Base-by-base conservation (phyloP, 495 filamentous ascomycete species). In the Penicillium paxilli region DNA sequence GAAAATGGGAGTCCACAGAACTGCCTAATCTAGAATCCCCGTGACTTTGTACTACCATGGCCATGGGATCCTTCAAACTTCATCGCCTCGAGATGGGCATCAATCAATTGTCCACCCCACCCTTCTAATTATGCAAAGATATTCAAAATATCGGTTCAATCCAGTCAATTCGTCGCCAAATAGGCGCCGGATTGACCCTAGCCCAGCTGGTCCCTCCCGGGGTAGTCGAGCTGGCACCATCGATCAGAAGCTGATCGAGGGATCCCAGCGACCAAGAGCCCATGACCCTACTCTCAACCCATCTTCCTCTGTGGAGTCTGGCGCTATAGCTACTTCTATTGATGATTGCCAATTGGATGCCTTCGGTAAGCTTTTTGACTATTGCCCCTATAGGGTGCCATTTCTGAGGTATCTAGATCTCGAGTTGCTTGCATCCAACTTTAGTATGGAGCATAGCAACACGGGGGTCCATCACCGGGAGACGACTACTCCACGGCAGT, bases 311-410 rank as follows among this genome's bases (percentile, higher is more conserved):
- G n/a, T 32, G 30, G 8, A 10, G 3, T n/a, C 30, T 32, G 11
- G 11, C 11, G 30, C 11, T 10, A 32, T 32, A 12, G 30, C 11
- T 45, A 11, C 40, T 42, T 21, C 5, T 19, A 62, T 67, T 41
- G 66, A 65, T 4, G 64, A 65, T 19, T 22, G 62, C 50, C 49
- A 73, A 26, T 63, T 77, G 19, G 80, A 83, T 73, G 73, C 69
- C 3, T 82, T 82, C 64, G 80, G 81, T 84, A 52, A 62, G 70
- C 62, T 16, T 6, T 25, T n/a, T n/a, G n/a, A n/a, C 7, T 0
- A n/a, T n/a, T 14, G 0, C 22, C n/a, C 8, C 19, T 28, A 10
- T 22, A 30, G 22, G 21, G 4, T 2, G 7, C 2, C 1, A n/a
- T 20, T 49, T 12, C 57, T 53, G 21, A 59, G 16, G 0, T 5